Conservation (phyloP, 2,329 filamentous ascomycete genomes). For the Cladosporium velox region DNA sequence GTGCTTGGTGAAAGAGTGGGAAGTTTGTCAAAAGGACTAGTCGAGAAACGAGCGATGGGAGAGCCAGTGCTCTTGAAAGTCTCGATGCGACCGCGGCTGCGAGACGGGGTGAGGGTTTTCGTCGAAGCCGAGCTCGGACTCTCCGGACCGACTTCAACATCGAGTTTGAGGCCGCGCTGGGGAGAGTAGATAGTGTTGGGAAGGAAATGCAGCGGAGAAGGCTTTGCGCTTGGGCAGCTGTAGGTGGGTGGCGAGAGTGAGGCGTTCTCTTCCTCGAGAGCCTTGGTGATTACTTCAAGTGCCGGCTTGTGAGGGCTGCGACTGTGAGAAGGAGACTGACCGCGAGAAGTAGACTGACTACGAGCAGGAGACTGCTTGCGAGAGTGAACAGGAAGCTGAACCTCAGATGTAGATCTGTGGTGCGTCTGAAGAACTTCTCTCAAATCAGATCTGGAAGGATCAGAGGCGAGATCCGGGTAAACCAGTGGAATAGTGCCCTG, state of each 20-base stretch:
- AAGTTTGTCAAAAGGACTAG: neutral
- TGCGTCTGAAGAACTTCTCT: neutral
- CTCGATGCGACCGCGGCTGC: conserved; percentile 12
- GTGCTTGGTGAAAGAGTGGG: neutral
- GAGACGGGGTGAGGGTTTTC: conserved; percentile 8
- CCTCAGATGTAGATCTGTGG: neutral
- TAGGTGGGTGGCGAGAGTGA: conserved; percentile 25
- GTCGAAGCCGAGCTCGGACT: neutral
- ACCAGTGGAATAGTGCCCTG: conserved; percentile 23
- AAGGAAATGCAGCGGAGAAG: conserved; percentile 32
- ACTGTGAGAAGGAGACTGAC: neutral
- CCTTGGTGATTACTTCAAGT: neutral
- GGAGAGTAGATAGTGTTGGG: conserved; percentile 28
- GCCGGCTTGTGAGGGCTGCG: neutral
- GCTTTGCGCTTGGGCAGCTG: conserved; percentile 33
- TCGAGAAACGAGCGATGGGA: neutral
- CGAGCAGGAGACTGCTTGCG: conserved; percentile 24
- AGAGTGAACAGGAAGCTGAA: conserved; percentile 19
- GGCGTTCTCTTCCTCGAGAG: conserved; percentile 18
- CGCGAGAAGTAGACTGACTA: neutral
- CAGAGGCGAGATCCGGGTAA: conserved; percentile 29
- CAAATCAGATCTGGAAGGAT: conserved; percentile 22
- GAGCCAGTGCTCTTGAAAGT: conserved; percentile 1
- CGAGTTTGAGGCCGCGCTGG: conserved; percentile 18
- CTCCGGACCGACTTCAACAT: neutral